Percentiles rank a stretch among this genome's conserved stretches.
Evolutionary conservation across 1,284 basidiomycete species (phyloP).

Genomic region (Cryptococcus sp.): DNA sequence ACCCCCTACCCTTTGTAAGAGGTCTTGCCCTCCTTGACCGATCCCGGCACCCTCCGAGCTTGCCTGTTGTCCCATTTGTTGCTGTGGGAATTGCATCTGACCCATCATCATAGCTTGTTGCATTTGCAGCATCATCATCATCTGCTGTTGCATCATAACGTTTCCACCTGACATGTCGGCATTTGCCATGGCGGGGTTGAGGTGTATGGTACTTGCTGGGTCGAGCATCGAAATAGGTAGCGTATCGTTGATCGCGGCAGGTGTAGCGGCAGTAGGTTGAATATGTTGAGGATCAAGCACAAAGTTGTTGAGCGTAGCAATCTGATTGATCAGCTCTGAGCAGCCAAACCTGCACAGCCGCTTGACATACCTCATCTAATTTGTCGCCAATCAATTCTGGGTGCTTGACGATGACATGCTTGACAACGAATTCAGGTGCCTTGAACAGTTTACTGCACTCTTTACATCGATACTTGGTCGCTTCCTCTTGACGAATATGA

Average conservation of each 20-base stretch:
- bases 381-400: slow-evolving; percentile 60
- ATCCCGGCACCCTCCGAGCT: slow-evolving; percentile 5
- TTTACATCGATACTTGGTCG: slow-evolving; percentile 91
- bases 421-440: slow-evolving; percentile 89
- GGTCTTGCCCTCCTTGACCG: slow-evolving; percentile 3
- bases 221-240: slow-evolving; percentile 15
- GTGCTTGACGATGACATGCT: slow-evolving; percentile 87
- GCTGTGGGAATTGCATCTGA: neutral
- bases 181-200: slow-evolving; percentile 1
- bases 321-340: slow-evolving; percentile 50
- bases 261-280: slow-evolving; percentile 56
- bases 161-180: slow-evolving; percentile 13
- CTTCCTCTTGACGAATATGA: slow-evolving; percentile 86
- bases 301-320: slow-evolving; percentile 87
- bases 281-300: slow-evolving; percentile 87
- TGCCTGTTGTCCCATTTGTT: slow-evolving; percentile 1
- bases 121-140: slow-evolving; percentile 50
- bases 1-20: slow-evolving; percentile 24
- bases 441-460: slow-evolving; percentile 93
- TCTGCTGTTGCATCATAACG: slow-evolving; percentile 45
- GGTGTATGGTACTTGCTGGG: slow-evolving; percentile 1
- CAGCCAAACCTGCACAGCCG: neutral
- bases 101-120: slow-evolving; percentile 45
- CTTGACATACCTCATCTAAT: slow-evolving; percentile 38
- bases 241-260: slow-evolving; percentile 44